phyloP scores from a whole-genome alignment of 352 stramenopile species.

The Halophytophthora batemanensis region DNA sequence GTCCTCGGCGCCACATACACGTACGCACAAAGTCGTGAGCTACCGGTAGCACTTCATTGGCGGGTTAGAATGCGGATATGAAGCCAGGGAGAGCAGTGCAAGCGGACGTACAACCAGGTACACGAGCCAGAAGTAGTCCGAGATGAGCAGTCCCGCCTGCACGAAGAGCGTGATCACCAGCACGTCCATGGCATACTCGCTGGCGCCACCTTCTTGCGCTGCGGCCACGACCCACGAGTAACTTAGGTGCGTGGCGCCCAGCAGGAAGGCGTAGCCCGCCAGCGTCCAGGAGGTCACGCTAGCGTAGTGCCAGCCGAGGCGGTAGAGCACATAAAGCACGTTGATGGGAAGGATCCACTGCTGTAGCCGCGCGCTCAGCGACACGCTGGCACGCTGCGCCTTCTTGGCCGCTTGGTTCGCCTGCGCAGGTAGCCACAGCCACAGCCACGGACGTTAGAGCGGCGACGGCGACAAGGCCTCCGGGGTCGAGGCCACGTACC shows the following conservation, averaged over 20 bases:
- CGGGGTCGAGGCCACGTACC: slow-evolving; percentile 3
- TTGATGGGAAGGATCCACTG: slow-evolving; percentile 82
- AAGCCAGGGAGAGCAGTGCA: neutral
- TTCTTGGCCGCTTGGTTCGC: slow-evolving; percentile 87
- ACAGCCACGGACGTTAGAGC: too few relatives aligned
- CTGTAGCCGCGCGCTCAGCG: slow-evolving; percentile 69
- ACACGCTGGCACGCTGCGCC: slow-evolving; percentile 60
- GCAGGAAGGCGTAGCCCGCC: slow-evolving; percentile 62
- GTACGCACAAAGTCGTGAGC: neutral
- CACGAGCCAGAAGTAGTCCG: slow-evolving; percentile 86
- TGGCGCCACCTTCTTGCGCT: slow-evolving; percentile 69
- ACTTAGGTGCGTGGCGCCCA: slow-evolving; percentile 66
- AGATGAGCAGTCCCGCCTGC: slow-evolving; percentile 69
- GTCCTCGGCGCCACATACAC: neutral
- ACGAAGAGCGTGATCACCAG: slow-evolving; percentile 80
- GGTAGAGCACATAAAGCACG: slow-evolving; percentile 75
- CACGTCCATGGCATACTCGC: slow-evolving; percentile 87
- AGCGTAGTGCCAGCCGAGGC: slow-evolving; percentile 68
- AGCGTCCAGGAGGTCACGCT: slow-evolving; percentile 71
- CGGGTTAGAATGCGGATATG: neutral
- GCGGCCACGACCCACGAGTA: slow-evolving; percentile 81
- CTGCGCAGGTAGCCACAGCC: slow-evolving; percentile 20
- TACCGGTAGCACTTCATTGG: too few relatives aligned
- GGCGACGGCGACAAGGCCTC: too few relatives aligned
- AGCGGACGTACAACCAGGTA: slow-evolving; percentile 59